Evolutionary conservation across 768 basidiomycete species (phyloP).

Genomic region (Cantharellus cinnabarinus): DNA sequence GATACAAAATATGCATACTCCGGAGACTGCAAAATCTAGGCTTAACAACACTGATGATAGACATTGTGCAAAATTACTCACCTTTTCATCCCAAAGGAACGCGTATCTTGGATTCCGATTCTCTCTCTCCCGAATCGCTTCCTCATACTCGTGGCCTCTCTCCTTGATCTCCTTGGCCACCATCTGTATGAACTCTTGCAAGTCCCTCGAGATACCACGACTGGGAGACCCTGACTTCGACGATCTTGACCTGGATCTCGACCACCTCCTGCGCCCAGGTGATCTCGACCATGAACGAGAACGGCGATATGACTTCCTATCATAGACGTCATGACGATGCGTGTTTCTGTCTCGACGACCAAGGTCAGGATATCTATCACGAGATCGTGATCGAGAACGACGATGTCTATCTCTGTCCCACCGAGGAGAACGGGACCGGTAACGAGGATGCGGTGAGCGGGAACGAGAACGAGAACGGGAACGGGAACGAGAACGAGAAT

Average conservation of each 20-base stretch:
- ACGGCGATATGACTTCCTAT: constrained; percentile 8
- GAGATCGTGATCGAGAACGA: constrained; percentile 19
- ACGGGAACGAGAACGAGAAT: too few relatives aligned
- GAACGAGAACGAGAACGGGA: background rate
- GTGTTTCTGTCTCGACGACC: constrained; percentile 7
- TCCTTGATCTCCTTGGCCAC: constrained; percentile 73
- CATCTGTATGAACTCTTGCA: constrained; percentile 57
- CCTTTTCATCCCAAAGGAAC: constrained; percentile 34
- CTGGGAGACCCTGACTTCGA: constrained; percentile 7
- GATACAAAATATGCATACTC: background rate
- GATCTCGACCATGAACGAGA: constrained; percentile 25
- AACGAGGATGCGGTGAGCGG: background rate
- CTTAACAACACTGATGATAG: background rate
- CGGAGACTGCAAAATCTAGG: background rate
- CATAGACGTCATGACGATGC: constrained; percentile 19
- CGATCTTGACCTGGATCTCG: constrained; percentile 5
- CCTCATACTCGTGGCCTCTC: constrained; percentile 59
- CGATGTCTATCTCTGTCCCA: constrained; percentile 15
- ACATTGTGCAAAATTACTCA: constrained; percentile 9
- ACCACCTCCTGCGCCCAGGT: constrained; percentile 13
- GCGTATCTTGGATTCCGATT: constrained; percentile 61
- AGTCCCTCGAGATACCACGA: constrained; percentile 26
- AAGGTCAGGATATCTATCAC: constrained; percentile 9
- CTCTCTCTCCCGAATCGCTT: constrained; percentile 53
- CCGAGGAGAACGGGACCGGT: constrained; percentile 14